Evolutionary conservation across 2,329 filamentous ascomycete genomes (phyloP).

Genomic region (Keithomyces neogunnii): DNA sequence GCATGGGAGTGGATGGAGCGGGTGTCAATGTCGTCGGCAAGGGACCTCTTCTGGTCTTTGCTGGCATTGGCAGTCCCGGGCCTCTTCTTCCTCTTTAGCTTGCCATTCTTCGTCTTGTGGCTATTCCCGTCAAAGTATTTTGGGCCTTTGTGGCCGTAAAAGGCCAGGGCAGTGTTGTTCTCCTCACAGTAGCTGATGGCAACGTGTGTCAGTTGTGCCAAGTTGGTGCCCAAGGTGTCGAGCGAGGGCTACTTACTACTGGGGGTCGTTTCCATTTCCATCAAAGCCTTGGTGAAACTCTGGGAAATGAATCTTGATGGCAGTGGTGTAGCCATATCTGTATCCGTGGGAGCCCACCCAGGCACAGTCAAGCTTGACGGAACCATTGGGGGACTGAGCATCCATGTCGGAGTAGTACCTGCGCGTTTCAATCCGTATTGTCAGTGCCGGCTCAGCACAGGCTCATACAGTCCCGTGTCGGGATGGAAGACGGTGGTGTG

Average conservation of each 20-base stretch:
- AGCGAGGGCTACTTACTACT: background rate
- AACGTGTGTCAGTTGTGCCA: background rate
- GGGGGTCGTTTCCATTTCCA: background rate
- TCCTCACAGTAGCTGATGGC: background rate
- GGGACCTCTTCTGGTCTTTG: background rate
- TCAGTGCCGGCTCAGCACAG: no score
- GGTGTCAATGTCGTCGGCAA: background rate
- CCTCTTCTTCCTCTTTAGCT: background rate
- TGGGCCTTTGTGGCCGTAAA: background rate
- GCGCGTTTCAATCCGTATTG: background rate
- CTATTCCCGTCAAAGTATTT: background rate
- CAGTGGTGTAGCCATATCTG: background rate
- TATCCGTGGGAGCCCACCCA: constrained; percentile 1
- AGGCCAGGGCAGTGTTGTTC: background rate
- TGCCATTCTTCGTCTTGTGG: background rate
- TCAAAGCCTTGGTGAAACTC: background rate
- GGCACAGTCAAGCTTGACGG: constrained; percentile 2
- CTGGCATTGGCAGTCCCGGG: background rate
- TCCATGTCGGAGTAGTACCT: constrained; percentile 7
- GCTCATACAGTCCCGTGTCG: no score
- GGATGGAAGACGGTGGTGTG: no score
- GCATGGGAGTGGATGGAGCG: background rate
- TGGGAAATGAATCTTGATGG: constrained; percentile 3
- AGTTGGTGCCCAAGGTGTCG: background rate
- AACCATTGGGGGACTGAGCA: background rate